phyloP scores from a whole-genome alignment of 352 stramenopile species.

The Globisporangium carolinianum region DNA sequence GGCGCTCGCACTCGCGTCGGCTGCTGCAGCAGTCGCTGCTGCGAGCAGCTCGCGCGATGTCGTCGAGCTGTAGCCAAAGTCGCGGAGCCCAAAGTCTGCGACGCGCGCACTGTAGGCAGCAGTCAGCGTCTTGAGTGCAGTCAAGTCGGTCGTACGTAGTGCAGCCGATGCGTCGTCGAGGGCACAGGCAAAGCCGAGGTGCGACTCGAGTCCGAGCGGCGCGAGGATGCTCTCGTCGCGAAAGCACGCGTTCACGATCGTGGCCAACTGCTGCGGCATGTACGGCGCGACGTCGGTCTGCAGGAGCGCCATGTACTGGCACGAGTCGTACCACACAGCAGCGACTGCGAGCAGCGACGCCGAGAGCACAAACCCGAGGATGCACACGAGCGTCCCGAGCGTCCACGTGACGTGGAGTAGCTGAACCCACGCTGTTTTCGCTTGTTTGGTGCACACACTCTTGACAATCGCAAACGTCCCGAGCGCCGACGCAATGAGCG shows the following conservation, averaged over 20 bases:
- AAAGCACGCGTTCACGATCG: conserved; percentile 67
- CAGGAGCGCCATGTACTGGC: conserved; percentile 79
- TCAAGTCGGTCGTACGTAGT: conserved; percentile 37
- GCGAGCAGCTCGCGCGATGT: conserved; percentile 35
- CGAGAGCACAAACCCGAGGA: conserved; percentile 71
- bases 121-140: conserved; percentile 26
- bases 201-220: conserved; percentile 42
- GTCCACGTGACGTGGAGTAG: conserved; percentile 73
- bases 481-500: conserved; percentile 54
- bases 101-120: conserved; percentile 39
- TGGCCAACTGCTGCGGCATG: conserved; percentile 45
- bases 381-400: conserved; percentile 65
- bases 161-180: conserved; percentile 53
- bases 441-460: conserved; percentile 52
- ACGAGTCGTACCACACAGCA: conserved; percentile 74
- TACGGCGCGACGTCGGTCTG: conserved; percentile 69
- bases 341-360: conserved; percentile 65
- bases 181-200: conserved; percentile 54
- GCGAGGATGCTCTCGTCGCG: conserved; percentile 51
- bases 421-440: conserved; percentile 61
- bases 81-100: conserved; percentile 37
- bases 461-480: conserved; percentile 68
- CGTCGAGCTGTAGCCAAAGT: conserved; percentile 62
- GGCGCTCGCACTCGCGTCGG: conserved; percentile 11
- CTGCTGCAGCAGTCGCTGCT: conserved; percentile 28